Evolutionary conservation across 306 rosid genomes (phyloP).

Genomic region (Trifolium subterraneum): DNA sequence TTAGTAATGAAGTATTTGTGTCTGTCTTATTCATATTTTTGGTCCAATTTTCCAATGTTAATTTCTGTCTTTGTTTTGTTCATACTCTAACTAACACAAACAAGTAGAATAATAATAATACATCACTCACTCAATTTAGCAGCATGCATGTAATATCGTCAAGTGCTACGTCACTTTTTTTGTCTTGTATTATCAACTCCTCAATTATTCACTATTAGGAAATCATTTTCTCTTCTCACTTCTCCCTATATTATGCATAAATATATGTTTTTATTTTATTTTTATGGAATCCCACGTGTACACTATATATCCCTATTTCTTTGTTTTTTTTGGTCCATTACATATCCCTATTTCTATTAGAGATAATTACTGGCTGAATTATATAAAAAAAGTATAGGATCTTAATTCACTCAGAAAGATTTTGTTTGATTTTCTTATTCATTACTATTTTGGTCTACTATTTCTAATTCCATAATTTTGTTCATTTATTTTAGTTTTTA

Average conservation of each 20-base stretch:
- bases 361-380: neutral
- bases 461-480: neutral
- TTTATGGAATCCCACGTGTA: neutral
- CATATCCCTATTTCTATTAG: neutral
- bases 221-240: neutral
- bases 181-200: neutral
- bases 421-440: neutral
- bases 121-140: slow-evolving; percentile 9
- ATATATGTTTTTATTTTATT: neutral
- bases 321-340: no score
- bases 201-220: neutral
- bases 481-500: neutral
- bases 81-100: neutral
- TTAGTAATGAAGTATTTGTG: neutral
- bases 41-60: slow-evolving; percentile 1
- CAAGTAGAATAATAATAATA: neutral
- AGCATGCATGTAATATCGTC: slow-evolving; percentile 5
- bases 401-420: neutral
- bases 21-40: slow-evolving; percentile 19
- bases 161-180: neutral
- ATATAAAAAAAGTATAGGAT: neutral
- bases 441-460: neutral
- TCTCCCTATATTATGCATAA: neutral
- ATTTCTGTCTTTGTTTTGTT: slow-evolving; percentile 8
- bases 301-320: neutral